A percentile compares a stretch with the other conserved stretches of the same genome.
phyloP scores from a whole-genome alignment of 208 protist genomes.

The Phytomonas francai region DNA sequence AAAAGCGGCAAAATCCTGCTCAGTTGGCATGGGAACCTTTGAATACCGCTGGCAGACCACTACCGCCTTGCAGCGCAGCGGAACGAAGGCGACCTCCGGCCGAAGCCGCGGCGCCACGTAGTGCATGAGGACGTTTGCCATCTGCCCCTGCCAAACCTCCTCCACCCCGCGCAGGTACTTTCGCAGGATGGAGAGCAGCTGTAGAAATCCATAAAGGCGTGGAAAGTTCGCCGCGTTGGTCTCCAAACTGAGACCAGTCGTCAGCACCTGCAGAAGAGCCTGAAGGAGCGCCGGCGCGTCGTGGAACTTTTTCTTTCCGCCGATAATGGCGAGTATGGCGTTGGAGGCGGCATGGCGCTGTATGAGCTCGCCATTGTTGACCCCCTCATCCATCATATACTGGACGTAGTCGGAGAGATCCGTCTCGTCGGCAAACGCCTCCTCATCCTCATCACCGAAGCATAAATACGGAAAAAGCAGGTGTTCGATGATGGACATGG shows the following conservation, averaged over 20 bases:
- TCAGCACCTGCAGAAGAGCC: slow-evolving; percentile 52
- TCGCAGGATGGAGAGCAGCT: slow-evolving; percentile 71
- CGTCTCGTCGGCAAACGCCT: slow-evolving; percentile 60
- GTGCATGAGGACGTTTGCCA: slow-evolving; percentile 65
- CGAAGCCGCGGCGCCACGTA: slow-evolving; percentile 72
- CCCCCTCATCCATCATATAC: slow-evolving; percentile 81
- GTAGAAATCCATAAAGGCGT: slow-evolving; percentile 71
- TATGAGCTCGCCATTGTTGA: slow-evolving; percentile 60
- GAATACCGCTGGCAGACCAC: slow-evolving; percentile 78
- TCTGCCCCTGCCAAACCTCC: slow-evolving; percentile 67
- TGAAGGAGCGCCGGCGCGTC: slow-evolving; percentile 48
- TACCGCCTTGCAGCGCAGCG: slow-evolving; percentile 76
- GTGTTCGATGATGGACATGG: slow-evolving; percentile 62
- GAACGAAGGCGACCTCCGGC: slow-evolving; percentile 29
- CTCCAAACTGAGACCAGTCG: slow-evolving; percentile 35
- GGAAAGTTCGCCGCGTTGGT: slow-evolving; percentile 47
- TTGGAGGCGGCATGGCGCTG: slow-evolving; percentile 70
- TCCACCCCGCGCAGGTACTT: slow-evolving; percentile 65
- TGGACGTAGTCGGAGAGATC: slow-evolving; percentile 71
- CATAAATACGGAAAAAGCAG: slow-evolving; percentile 78
- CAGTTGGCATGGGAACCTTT: slow-evolving; percentile 65
- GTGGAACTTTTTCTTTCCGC: slow-evolving; percentile 67
- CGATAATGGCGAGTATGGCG: slow-evolving; percentile 63
- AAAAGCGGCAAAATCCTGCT: slow-evolving; percentile 72
- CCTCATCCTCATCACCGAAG: slow-evolving; percentile 72